phyloP scores from a whole-genome alignment of 768 basidiomycete species.

The Russula dissimulans region DNA sequence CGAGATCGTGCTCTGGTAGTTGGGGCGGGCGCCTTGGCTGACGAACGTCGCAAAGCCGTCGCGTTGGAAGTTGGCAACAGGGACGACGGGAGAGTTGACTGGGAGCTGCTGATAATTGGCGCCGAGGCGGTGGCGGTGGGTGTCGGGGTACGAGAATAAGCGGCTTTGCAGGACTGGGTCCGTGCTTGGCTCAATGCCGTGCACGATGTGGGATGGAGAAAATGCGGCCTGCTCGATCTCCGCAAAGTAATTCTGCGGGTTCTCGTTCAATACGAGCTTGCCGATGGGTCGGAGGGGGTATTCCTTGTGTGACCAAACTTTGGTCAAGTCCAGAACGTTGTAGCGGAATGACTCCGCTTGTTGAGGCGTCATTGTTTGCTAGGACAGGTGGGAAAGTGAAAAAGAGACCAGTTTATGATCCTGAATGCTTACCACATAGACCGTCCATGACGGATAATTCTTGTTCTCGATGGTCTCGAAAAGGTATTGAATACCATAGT shows the following conservation, averaged over 20 bases:
- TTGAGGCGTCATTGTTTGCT: conserved; percentile 90
- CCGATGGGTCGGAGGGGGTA: conserved; percentile 87
- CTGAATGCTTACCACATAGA: conserved; percentile 56
- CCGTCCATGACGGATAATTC: conserved; percentile 79
- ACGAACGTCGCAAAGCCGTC: conserved; percentile 61
- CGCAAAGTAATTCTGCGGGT: conserved; percentile 81
- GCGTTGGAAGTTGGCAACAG: conserved; percentile 87
- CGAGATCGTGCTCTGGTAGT: conserved; percentile 73
- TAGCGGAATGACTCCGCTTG: conserved; percentile 87
- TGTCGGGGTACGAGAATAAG: conserved; percentile 90
- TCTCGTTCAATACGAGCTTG: conserved; percentile 73
- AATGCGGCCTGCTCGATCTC: conserved; percentile 92
- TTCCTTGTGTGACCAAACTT: conserved; percentile 82
- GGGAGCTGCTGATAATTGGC: conserved; percentile 79
- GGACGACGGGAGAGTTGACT: conserved; percentile 69
- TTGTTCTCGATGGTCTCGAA: conserved; percentile 78
- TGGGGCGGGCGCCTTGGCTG: conserved; percentile 78
- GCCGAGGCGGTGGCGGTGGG: conserved; percentile 78
- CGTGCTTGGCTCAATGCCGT: conserved; percentile 81
- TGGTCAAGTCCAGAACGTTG: conserved; percentile 87
- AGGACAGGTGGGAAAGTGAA: conserved; percentile 4
- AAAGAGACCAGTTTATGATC: too few species aligned
- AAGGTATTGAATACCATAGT: conserved; percentile 72
- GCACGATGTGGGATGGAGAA: conserved; percentile 79
- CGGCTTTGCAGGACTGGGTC: conserved; percentile 81